A percentile compares a stretch with the other conserved stretches of the same genome.
phyloP scores from a whole-genome alignment of 805 yeast genomes.

The Candida maesae region DNA sequence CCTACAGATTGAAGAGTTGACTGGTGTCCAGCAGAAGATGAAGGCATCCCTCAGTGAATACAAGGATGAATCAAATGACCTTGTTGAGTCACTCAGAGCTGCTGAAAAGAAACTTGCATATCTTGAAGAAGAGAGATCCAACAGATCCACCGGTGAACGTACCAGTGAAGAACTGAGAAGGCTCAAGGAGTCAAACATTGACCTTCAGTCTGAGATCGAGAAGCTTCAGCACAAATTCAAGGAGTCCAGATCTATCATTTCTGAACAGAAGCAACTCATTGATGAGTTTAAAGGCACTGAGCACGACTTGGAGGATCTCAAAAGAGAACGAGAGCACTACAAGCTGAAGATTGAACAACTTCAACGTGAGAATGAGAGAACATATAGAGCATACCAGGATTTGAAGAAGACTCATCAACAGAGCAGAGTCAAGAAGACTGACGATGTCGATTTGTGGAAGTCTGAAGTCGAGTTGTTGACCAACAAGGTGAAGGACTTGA shows the following conservation, averaged over 20 bases:
- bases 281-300: conserved; percentile 23
- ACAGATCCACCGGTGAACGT: conserved; percentile 10
- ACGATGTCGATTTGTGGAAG: conserved; percentile 27
- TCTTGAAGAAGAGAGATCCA: conserved; percentile 10
- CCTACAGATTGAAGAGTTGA: conserved; percentile 4
- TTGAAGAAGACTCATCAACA: conserved; percentile 15
- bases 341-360: conserved; percentile 24
- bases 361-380: conserved; percentile 31
- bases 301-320: conserved; percentile 17
- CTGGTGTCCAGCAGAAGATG: conserved; percentile 1
- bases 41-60: conserved; percentile 1
- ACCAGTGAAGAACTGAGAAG: conserved; percentile 10
- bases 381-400: conserved; percentile 24
- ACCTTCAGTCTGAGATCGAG: conserved; percentile 18
- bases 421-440: conserved; percentile 1
- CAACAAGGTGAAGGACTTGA: conserved; percentile 33
- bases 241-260: conserved; percentile 22
- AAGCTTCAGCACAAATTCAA: conserved; percentile 13
- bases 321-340: conserved; percentile 12
- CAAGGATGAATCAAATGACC: conserved; percentile 1
- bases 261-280: conserved; percentile 22
- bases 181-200: conserved; percentile 9
- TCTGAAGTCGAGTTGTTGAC: conserved; percentile 26
- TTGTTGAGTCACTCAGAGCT: conserved; percentile 1
- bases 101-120: conserved; percentile 7